These are phyloP conservation scores for Sclerotinia subarctica DNA, from an alignment of 2,329 filamentous ascomycete species.

Conservation along the genomic window DNA sequence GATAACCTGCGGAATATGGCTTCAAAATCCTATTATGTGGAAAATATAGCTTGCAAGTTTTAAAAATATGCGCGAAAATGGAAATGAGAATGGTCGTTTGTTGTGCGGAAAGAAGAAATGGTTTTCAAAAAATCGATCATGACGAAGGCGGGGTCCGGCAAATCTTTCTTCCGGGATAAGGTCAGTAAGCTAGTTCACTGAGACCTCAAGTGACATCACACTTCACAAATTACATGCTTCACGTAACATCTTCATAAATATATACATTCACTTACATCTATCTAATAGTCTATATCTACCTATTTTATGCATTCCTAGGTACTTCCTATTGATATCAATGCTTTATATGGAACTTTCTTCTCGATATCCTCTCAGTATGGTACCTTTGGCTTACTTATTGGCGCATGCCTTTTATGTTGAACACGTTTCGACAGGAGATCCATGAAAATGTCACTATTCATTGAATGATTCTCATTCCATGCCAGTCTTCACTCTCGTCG, in stretches of 20 bases:
- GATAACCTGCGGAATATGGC: no score
- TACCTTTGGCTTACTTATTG: background rate
- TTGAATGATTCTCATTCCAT: background rate
- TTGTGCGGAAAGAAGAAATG: constrained; percentile 4
- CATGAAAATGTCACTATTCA: background rate
- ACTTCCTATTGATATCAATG: background rate
- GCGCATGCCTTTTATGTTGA: background rate
- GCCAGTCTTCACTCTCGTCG: background rate
- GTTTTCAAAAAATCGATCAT: constrained; percentile 8
- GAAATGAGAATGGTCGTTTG: background rate
- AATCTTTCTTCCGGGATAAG: constrained; percentile 7
- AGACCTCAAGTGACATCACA: background rate
- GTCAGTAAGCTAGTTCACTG: no score
- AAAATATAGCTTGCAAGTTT: background rate
- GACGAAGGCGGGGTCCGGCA: constrained; percentile 16
- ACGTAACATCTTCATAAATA: background rate
- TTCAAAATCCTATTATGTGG: background rate
- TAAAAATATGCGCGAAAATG: background rate
- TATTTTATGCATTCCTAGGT: background rate
- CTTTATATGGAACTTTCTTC: background rate
- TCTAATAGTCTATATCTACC: background rate
- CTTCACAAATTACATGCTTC: background rate
- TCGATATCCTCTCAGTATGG: background rate
- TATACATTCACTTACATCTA: background rate
- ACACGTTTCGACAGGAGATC: background rate